Evolutionary conservation across 1,284 basidiomycete species (phyloP), one percentile per base, ranked within the genome.

Genomic region (Leccinum angustisporum): DNA sequence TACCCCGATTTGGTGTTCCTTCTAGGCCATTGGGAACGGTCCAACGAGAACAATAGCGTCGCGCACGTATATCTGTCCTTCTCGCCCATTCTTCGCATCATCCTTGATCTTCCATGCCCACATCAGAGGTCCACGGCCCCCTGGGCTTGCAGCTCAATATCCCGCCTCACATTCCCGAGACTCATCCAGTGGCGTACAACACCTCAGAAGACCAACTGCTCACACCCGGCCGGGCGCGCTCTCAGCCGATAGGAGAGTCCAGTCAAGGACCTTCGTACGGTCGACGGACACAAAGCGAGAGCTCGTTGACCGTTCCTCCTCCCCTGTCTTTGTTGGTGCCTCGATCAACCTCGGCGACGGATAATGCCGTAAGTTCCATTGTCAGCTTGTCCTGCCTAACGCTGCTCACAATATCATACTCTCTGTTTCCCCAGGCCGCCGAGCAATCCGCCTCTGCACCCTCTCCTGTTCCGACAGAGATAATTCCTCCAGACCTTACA

Each of bases 381-480:
- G 10, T 38, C 50, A 36, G n/a, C n/a, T 21, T 27, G 9, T 31
- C n/a, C 56, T 9, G 25, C n/a, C n/a, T 16, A 40, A 25, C 25
- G 16, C 30, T 16, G 43, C 50, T 63, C 51, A 66, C 43, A 16
- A 27, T 9, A 16, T 33, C 43, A 11, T 31, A 11, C 40, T 33
- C 18, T 57, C 33, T 33, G 21, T 14, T 56, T 9, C 33, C 16
- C 57, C 48, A 70, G 61, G 53, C 65, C 51, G 33, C 60, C 21
- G 68, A 68, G 18, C 59, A 60, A 59, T 38, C 63, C 11, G 30
- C 62, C 11, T 65, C 73, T 25, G 65, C 72, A 9, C 72, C 76
- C 1, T 80, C 79, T 1, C 78, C 78, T 10, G 75, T 71, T 0
- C 73, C 77, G 2, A 80, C 79, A 5, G 78, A 80, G 61, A 78